These are phyloP conservation scores for Aphanomyces euteiches DNA, from an alignment of 352 stramenopile species.

Conservation along the genomic window DNA sequence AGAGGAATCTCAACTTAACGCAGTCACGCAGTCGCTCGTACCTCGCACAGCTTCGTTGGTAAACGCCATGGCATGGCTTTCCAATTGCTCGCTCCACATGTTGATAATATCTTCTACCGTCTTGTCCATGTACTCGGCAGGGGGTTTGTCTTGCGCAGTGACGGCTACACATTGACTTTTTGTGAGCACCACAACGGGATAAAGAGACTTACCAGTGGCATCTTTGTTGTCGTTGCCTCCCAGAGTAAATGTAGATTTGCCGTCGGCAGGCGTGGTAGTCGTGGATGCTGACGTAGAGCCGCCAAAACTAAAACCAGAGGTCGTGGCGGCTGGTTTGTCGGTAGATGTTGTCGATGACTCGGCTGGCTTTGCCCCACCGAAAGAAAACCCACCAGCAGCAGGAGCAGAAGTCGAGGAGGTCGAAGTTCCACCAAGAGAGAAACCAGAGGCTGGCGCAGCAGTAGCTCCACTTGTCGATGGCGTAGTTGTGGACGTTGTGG, in stretches of 20 bases:
- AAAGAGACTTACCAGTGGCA: neutral
- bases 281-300: neutral
- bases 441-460: slow-evolving; percentile 18
- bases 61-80: slow-evolving; percentile 81
- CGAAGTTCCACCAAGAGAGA: slow-evolving; percentile 23
- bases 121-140: slow-evolving; percentile 79
- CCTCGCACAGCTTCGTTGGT: slow-evolving; percentile 85
- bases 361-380: slow-evolving; percentile 14
- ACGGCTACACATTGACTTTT: neutral
- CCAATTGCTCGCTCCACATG: slow-evolving; percentile 84
- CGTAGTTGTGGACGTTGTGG: neutral
- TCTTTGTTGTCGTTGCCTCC: neutral
- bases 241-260: slow-evolving; percentile 18
- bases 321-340: slow-evolving; percentile 5
- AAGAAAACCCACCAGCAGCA: slow-evolving; percentile 23
- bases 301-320: slow-evolving; percentile 18
- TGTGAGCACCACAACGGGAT: neutral
- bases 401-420: neutral
- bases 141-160: slow-evolving; percentile 45
- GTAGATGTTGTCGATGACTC: slow-evolving; percentile 35
- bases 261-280: neutral
- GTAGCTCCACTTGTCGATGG: slow-evolving; percentile 3
- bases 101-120: slow-evolving; percentile 89
- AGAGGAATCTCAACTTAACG: slow-evolving; percentile 14
- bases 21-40: slow-evolving; percentile 30